Evolutionary conservation across 331 rosid species (phyloP).

Genomic region (Quercus phellos): DNA sequence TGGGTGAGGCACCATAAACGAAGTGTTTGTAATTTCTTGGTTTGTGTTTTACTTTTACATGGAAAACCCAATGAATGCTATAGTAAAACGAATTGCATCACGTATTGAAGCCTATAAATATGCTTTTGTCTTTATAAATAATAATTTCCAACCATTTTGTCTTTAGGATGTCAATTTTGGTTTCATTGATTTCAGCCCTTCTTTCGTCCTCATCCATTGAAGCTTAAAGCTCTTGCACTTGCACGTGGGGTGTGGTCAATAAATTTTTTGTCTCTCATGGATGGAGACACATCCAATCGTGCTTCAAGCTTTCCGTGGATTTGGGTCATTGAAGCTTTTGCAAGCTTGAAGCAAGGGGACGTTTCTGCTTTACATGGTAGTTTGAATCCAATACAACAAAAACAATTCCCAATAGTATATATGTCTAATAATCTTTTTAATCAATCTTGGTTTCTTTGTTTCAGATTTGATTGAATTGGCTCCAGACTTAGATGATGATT

Average conservation of each 20-base stretch:
- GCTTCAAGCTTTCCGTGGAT: slow-evolving; percentile 44
- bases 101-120: no score
- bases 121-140: neutral
- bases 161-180: neutral
- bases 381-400: neutral
- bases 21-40: no score
- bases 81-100: no score
- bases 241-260: neutral
- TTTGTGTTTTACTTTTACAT: no score
- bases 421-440: neutral
- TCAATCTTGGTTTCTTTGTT: neutral
- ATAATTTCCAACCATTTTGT: neutral
- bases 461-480: slow-evolving; percentile 47
- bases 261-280: slow-evolving; percentile 26
- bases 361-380: slow-evolving; percentile 45
- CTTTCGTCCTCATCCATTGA: neutral
- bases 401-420: neutral
- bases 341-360: slow-evolving; percentile 31
- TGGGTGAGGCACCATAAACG: no score
- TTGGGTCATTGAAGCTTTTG: slow-evolving; percentile 76
- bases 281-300: slow-evolving; percentile 17
- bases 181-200: neutral
- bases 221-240: neutral
- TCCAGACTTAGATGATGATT: slow-evolving; percentile 30
- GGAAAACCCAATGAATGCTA: no score